Evolutionary conservation across 306 rosid genomes (phyloP), one percentile per base, ranked within the genome.

Genomic region (Dryas octopetala): DNA sequence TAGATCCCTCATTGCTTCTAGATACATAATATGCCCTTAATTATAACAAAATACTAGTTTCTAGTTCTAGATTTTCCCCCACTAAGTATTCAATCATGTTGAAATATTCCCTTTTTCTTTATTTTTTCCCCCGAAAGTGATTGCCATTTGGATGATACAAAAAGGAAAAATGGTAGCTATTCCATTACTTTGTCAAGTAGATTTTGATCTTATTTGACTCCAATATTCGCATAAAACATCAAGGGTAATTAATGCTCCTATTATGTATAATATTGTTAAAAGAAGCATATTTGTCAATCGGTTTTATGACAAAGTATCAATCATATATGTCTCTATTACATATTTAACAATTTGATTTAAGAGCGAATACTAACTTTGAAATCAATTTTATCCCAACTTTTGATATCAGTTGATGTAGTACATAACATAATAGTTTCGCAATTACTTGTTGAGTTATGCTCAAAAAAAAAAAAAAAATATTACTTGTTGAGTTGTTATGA

Each of bases 1-100:
- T 14, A 7, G 10, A 63, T n/a, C 38, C 38, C 38, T 32, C 38
- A 32, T 52, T 68, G 54, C 76, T 60, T 80, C 79, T 28, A 80
- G 83, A 74, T 74, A 55, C 38, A 32, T 32, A 43, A 44, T 44
- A 66, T 66, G 41, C 13, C 71, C 11, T 52, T 44, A 32, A 32
- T 32, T 14, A 28, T 23, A 53, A 43, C 64, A 52, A 32, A 71
- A 54, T 46, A 46, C 54, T 58, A 9, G 13, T 58, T 58, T 58
- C 63, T 19, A 32, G 38, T 32, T 32, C 38, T 19, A 58, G 16
- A 19, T 58, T 58, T 58, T 58, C 41, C 63, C 63, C 41, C 5
- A 58, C 63, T 6, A 8, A 58, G 9, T 58, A 38, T 19, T 32
- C 4, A 7, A 23, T n/a, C 57, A 14, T 52, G 14, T 9, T 19